Evolutionary conservation across 2,329 filamentous ascomycete genomes (phyloP), one percentile per base, ranked within the genome.

Genomic region (Phoma sp.): DNA sequence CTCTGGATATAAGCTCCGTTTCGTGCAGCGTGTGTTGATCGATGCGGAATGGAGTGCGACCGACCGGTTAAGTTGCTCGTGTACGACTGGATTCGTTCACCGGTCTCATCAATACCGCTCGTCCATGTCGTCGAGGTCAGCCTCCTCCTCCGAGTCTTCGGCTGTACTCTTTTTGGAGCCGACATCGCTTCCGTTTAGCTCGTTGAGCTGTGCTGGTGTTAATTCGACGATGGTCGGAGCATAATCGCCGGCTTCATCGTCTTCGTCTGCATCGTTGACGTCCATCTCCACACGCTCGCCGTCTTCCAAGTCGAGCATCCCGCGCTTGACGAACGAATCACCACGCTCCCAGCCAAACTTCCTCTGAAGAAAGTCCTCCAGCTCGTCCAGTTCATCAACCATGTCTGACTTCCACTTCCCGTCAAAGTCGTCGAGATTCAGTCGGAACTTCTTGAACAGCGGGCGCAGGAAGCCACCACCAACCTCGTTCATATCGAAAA

Each of bases 231-330:
- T 72, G 33, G 82, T 76, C 19, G 86, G 86, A 27, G 85, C 85
- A 77, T 85, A 88, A 62, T 88, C 85, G 10, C 86, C 86, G 12
- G 79, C 81, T 71, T 88, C 85, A 45, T 88, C 85, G 19, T 87
- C 84, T 64, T 84, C 83, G 39, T 86, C 85, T 35, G 76, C 74
- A 13, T 77, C 80, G 19, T 76, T 75, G 58, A 84, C 74, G 19
- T 85, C 84, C 77, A 88, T 77, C 61, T 86, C 84, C 4, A 88
- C 81, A 58, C 80, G 76, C 70, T 88, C 86, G 15, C 86, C 86
- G 64, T 88, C 86, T 67, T 88, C 85, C 49, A 88, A 67, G 58
- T 85, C 80, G 29, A 88, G 61, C 74, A 86, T 81, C 0, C 86
- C 86, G 22, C 78, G 79, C 58, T 81, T 81, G 19, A 86, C 77